These are phyloP conservation scores for Aspergillus sp. DNA, from an alignment of 2,329 filamentous ascomycete genomes.

Conservation along the genomic window DNA sequence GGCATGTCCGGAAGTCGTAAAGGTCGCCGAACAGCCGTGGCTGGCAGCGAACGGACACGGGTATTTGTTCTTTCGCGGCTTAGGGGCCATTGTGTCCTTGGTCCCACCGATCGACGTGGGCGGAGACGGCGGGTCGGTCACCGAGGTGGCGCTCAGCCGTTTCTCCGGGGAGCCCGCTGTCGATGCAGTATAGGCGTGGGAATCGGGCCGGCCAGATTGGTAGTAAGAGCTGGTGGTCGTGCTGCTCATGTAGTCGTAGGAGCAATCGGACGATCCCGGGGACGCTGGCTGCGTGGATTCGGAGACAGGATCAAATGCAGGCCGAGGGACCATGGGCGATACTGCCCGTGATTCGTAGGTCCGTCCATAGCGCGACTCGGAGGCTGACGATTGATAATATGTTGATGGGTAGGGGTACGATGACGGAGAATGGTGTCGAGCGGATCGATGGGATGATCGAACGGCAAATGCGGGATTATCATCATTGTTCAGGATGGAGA, in stretches of 20 bases:
- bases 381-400: conserved; percentile 13
- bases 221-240: conserved; percentile 22
- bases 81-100: conserved; percentile 22
- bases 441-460: conserved; percentile 29
- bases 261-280: conserved; percentile 34
- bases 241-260: conserved; percentile 31
- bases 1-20: conserved; percentile 66
- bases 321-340: conserved; percentile 25
- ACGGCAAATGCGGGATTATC: conserved; percentile 47
- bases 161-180: conserved; percentile 24
- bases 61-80: conserved; percentile 61
- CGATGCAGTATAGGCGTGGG: conserved; percentile 21
- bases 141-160: conserved; percentile 21
- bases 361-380: conserved; percentile 20
- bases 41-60: conserved; percentile 63
- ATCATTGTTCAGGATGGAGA: conserved; percentile 49
- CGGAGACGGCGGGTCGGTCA: conserved; percentile 28
- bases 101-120: conserved; percentile 22
- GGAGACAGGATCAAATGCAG: conserved; percentile 24
- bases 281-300: conserved; percentile 28
- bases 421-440: conserved; percentile 21
- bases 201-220: conserved; percentile 28
- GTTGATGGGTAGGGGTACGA: conserved; percentile 21
- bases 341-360: conserved; percentile 24
- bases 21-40: conserved; percentile 60